Percentiles rank a stretch among this genome's conserved stretches.
phyloP scores from a whole-genome alignment of 495 filamentous ascomycete species.

The Daldinia concentrica region DNA sequence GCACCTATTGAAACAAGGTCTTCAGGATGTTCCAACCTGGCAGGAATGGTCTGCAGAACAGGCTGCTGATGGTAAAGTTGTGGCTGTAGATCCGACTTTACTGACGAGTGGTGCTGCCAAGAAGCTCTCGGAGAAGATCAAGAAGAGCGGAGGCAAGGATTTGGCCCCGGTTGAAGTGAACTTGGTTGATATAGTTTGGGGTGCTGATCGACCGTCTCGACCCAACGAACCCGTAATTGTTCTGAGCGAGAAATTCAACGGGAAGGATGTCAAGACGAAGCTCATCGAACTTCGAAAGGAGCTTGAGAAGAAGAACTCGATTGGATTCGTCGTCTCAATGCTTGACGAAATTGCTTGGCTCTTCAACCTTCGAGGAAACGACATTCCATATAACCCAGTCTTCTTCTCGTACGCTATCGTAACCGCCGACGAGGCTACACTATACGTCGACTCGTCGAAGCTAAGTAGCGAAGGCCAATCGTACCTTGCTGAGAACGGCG shows the following conservation, averaged over 20 bases:
- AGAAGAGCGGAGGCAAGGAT: slow-evolving; percentile 83
- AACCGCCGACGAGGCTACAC: slow-evolving; percentile 79
- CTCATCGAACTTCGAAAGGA: slow-evolving; percentile 88
- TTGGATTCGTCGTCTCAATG: slow-evolving; percentile 91
- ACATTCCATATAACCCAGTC: slow-evolving; percentile 98
- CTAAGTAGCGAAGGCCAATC: slow-evolving; percentile 71
- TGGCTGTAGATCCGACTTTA: slow-evolving; percentile 91
- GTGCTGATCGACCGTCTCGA: slow-evolving; percentile 71
- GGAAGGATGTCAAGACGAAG: slow-evolving; percentile 85
- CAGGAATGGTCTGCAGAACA: slow-evolving; percentile 96
- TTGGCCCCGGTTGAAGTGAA: slow-evolving; percentile 79
- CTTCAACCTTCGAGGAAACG: slow-evolving; percentile 93
- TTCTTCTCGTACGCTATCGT: slow-evolving; percentile 97
- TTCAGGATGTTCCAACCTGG: slow-evolving; percentile 95
- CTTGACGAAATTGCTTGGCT: slow-evolving; percentile 98
- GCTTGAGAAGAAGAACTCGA: slow-evolving; percentile 87
- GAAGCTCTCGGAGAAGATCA: slow-evolving; percentile 86
- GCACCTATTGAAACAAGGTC: slow-evolving; percentile 88
- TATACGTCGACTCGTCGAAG: slow-evolving; percentile 87
- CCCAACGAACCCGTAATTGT: slow-evolving; percentile 80
- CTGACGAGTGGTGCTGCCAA: slow-evolving; percentile 86
- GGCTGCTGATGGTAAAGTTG: slow-evolving; percentile 81
- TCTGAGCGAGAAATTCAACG: slow-evolving; percentile 76
- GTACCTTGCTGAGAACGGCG: slow-evolving; percentile 74
- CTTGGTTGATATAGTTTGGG: slow-evolving; percentile 90